Conservation (phyloP, 1,284 basidiomycete genomes). For the Fomitiporia mediterranea region DNA sequence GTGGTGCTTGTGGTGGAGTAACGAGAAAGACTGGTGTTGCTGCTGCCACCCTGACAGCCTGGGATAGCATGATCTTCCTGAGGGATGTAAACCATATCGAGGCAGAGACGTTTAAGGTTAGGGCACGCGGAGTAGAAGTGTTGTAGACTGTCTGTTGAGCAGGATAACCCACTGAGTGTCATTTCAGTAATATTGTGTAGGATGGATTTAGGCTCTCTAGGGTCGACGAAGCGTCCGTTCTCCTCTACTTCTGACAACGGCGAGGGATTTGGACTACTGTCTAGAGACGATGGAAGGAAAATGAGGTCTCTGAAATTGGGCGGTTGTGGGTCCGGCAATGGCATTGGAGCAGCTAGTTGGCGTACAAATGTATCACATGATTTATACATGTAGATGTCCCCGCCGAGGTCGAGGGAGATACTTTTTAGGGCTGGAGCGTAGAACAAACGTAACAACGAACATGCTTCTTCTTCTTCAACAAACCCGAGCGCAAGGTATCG, state of each 20-base stretch:
- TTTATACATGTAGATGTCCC: constrained; percentile 45
- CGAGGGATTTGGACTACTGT: constrained; percentile 41
- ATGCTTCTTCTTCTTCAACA: constrained; percentile 39
- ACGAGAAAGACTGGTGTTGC: not conserved
- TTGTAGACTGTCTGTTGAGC: not conserved
- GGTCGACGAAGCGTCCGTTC: constrained; percentile 34
- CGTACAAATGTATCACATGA: constrained; percentile 41
- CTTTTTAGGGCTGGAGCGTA: constrained; percentile 34
- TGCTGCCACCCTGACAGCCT: not conserved
- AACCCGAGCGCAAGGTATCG: constrained; percentile 44
- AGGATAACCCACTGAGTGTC: constrained; percentile 7
- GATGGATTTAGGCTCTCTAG: constrained; percentile 1
- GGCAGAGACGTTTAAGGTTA: not conserved
- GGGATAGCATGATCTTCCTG: not conserved
- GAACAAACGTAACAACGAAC: constrained; percentile 42
- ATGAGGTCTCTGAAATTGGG: constrained; percentile 31
- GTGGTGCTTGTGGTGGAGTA: no score
- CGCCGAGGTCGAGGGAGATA: constrained; percentile 48
- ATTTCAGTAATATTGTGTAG: constrained; percentile 7
- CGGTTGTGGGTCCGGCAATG: constrained; percentile 23
- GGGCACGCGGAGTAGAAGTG: constrained; percentile 7
- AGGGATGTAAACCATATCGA: not conserved
- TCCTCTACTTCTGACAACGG: no score
- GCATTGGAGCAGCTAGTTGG: constrained; percentile 29
- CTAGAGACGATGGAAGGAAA: constrained; percentile 42